Evolutionary conservation across 2,329 filamentous ascomycete species (phyloP).

Genomic region (Pestalotiopsis sp.): DNA sequence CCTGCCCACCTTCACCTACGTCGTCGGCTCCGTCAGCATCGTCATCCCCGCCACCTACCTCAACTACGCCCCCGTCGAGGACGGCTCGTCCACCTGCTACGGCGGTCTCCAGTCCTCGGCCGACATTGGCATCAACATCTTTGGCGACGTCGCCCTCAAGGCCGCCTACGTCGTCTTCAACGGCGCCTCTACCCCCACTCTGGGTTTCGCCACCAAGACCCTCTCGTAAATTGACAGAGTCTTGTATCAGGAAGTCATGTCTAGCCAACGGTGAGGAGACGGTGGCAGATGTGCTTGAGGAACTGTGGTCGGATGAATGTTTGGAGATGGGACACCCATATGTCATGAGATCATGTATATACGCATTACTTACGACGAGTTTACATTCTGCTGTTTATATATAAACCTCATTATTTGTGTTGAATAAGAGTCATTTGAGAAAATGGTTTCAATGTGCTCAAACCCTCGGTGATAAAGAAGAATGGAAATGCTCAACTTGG

Average conservation of each 20-base stretch:
- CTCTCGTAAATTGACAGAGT: background rate
- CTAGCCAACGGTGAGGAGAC: background rate
- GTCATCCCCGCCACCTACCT: conserved; percentile 46
- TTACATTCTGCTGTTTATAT: conserved; percentile 3
- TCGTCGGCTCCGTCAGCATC: conserved; percentile 43
- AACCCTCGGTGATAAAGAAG: no score
- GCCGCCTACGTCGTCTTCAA: conserved; percentile 67
- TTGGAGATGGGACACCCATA: background rate
- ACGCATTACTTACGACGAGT: background rate
- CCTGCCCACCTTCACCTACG: conserved; percentile 47
- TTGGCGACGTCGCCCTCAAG: conserved; percentile 70
- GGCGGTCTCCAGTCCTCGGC: conserved; percentile 42
- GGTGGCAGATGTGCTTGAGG: background rate
- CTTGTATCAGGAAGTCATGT: background rate
- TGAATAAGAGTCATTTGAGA: background rate
- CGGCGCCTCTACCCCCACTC: conserved; percentile 35
- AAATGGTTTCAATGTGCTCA: no score
- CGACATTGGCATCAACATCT: conserved; percentile 53
- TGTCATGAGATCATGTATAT: background rate
- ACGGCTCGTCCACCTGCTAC: conserved; percentile 42
- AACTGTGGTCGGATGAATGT: background rate
- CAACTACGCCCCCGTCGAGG: conserved; percentile 45
- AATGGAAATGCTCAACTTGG: no score
- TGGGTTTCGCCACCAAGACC: conserved; percentile 46
- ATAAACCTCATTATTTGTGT: background rate